Percentiles rank a stretch among this genome's conserved stretches.
Evolutionary conservation across 345 rosid genomes (phyloP).

Genomic region (Gossypium longicalyx): DNA sequence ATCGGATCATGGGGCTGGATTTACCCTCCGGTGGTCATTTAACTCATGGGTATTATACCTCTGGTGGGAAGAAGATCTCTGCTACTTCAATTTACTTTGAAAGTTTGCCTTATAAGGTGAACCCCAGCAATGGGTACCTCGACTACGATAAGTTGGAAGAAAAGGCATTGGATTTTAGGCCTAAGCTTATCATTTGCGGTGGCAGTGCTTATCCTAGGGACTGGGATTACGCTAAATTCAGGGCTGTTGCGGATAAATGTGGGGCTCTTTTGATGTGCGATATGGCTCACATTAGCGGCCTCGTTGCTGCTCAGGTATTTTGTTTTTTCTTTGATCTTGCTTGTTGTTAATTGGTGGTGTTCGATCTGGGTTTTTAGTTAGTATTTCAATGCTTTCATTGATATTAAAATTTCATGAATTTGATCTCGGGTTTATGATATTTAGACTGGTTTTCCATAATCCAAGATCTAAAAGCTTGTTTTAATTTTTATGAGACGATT

Average conservation of each 20-base stretch:
- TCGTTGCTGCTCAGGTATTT: constrained; percentile 95
- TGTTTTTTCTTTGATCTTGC: neutral
- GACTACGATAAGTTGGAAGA: constrained; percentile 94
- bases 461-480: neutral
- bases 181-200: constrained; percentile 87
- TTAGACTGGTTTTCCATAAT: constrained; percentile 38
- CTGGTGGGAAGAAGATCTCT: constrained; percentile 96
- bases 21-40: constrained; percentile 95
- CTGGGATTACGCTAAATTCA: constrained; percentile 85
- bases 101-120: constrained; percentile 97
- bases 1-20: constrained; percentile 95
- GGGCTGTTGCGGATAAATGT: constrained; percentile 75
- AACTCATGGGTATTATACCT: constrained; percentile 96
- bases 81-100: constrained; percentile 97
- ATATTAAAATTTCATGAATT: neutral
- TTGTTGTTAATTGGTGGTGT: neutral
- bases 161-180: constrained; percentile 97
- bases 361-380: constrained; percentile 1
- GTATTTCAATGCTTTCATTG: neutral
- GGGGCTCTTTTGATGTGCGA: constrained; percentile 95
- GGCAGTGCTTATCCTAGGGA: constrained; percentile 99
- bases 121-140: constrained; percentile 67
- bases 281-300: constrained; percentile 99
- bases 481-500: neutral
- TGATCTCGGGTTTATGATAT: constrained; percentile 48